Percentiles rank a stretch among this genome's conserved stretches.
Conservation (phyloP, 257 asterid species). For the Capsicum baccatum region DNA sequence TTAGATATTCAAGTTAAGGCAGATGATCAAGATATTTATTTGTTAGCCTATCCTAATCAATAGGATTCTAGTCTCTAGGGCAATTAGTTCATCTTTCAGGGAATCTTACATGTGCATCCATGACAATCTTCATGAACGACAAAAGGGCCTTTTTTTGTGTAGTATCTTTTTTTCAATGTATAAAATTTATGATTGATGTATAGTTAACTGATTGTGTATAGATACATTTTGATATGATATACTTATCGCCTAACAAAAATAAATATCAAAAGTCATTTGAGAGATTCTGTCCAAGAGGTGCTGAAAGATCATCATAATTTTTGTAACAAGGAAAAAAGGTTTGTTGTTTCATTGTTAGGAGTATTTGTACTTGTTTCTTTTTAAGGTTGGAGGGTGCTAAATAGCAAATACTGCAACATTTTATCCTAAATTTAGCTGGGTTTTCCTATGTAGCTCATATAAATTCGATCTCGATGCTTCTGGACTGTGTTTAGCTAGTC, state of each 20-base stretch:
- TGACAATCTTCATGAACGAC: background rate
- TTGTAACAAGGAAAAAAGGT: background rate
- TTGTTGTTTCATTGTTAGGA: background rate
- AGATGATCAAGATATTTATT: background rate
- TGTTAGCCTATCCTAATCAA: background rate
- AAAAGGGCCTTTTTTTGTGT: background rate
- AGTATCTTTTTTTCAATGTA: background rate
- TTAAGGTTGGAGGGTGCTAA: conserved; percentile 1
- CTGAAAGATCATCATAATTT: background rate
- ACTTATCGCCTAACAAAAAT: background rate
- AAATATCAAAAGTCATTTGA: background rate
- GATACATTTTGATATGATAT: background rate
- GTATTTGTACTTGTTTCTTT: background rate
- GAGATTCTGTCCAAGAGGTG: background rate
- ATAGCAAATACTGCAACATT: background rate
- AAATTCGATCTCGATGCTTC: background rate
- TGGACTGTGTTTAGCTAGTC: background rate
- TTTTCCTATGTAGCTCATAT: background rate
- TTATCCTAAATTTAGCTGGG: background rate
- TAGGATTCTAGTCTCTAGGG: background rate
- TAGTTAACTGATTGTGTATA: conserved; percentile 3
- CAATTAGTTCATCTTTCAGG: background rate
- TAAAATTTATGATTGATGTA: background rate
- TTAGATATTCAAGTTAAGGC: background rate
- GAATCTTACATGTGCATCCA: background rate